Evolutionary conservation across 768 basidiomycete genomes (phyloP).

Genomic region (Sporobolomyces pararoseus): DNA sequence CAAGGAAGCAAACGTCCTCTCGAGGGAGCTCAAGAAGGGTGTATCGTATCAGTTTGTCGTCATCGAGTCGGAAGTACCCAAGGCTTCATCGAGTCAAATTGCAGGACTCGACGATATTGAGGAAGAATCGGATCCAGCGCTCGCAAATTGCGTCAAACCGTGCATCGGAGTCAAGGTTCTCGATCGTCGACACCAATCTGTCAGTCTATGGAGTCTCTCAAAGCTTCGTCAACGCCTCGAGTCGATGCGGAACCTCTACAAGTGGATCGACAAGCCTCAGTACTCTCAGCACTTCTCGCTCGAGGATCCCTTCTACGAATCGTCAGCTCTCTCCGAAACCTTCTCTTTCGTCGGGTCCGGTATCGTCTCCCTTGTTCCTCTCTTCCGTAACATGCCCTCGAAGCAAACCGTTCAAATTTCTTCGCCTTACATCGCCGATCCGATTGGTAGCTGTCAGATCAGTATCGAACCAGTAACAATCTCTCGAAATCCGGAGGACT

Average conservation of each 20-base stretch:
- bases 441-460: conserved; percentile 88
- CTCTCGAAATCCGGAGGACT: no score
- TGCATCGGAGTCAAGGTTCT: conserved; percentile 85
- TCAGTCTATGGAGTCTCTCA: conserved; percentile 87
- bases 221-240: conserved; percentile 81
- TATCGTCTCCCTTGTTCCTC: conserved; percentile 71
- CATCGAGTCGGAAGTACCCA: conserved; percentile 75
- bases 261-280: conserved; percentile 84
- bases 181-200: conserved; percentile 77
- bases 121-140: conserved; percentile 78
- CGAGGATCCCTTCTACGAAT: conserved; percentile 88
- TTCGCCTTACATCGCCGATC: conserved; percentile 89
- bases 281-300: conserved; percentile 92
- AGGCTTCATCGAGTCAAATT: conserved; percentile 77
- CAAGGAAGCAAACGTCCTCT: conserved; percentile 93
- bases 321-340: conserved; percentile 61
- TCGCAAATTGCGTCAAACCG: conserved; percentile 70
- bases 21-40: conserved; percentile 77
- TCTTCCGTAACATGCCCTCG: conserved; percentile 57
- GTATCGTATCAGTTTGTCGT: conserved; percentile 90
- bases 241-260: conserved; percentile 87
- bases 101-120: conserved; percentile 87
- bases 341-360: conserved; percentile 92
- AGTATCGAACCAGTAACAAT: conserved; percentile 71
- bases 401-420: conserved; percentile 75